Evolutionary conservation across 805 yeast genomes (phyloP).

Genomic region (Blastobotrys chiropterorum): DNA sequence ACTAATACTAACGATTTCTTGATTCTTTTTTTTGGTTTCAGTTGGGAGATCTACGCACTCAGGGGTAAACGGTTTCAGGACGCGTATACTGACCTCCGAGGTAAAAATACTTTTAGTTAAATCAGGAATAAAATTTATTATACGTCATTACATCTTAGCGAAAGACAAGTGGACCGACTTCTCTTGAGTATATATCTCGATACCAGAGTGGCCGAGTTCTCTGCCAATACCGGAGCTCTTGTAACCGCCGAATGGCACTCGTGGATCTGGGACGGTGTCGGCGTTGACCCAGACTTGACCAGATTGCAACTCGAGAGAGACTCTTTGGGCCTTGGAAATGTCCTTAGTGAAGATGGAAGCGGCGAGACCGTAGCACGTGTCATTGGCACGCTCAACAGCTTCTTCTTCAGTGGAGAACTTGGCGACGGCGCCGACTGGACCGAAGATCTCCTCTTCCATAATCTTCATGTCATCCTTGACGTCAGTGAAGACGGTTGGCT

Average conservation of each 20-base stretch:
- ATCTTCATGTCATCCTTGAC: slow-evolving; percentile 59
- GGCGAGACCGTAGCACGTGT: slow-evolving; percentile 72
- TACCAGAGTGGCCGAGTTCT: slow-evolving; percentile 71
- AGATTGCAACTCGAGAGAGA: slow-evolving; percentile 55
- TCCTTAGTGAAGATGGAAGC: slow-evolving; percentile 73
- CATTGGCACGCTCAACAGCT: slow-evolving; percentile 63
- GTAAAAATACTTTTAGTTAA: too few relatives aligned
- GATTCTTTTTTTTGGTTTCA: too few relatives aligned
- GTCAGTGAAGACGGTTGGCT: slow-evolving; percentile 72
- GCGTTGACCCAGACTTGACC: slow-evolving; percentile 69
- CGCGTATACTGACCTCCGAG: too few relatives aligned
- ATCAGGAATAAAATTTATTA: background rate
- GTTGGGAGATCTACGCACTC: too few relatives aligned
- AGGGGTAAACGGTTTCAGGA: too few relatives aligned
- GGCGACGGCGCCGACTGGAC: slow-evolving; percentile 72
- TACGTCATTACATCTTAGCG: background rate
- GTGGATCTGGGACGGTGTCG: slow-evolving; percentile 56
- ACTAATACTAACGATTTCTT: too few relatives aligned
- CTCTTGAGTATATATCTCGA: slow-evolving; percentile 62
- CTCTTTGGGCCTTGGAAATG: slow-evolving; percentile 55
- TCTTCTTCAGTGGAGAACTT: slow-evolving; percentile 63
- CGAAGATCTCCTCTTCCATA: slow-evolving; percentile 78
- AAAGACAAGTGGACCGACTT: slow-evolving; percentile 50
- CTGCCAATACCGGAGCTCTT: slow-evolving; percentile 76
- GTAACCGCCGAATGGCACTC: slow-evolving; percentile 77